These are phyloP conservation scores for Hypoxylon sp. DNA, from an alignment of 2,329 filamentous ascomycete genomes.

Conservation along the genomic window DNA sequence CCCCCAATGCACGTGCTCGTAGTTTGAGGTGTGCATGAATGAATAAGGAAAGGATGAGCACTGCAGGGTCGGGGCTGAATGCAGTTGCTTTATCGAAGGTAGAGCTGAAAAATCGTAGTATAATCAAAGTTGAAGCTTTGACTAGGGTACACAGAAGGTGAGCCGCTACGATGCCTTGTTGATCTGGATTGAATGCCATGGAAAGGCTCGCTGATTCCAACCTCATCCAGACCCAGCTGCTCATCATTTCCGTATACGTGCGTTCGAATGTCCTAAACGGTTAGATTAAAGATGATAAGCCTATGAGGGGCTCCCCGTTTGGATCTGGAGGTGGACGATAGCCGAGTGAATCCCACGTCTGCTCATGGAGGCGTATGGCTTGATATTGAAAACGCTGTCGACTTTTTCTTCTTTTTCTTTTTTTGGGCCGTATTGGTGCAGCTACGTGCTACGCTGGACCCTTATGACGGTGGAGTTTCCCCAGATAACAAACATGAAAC, in stretches of 20 bases:
- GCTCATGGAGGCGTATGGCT: not conserved
- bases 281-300: not conserved
- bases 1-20: not conserved
- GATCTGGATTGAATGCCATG: not conserved
- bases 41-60: not conserved
- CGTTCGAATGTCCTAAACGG: not conserved
- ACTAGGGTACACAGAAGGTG: too few species aligned
- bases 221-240: not conserved
- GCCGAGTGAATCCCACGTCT: not conserved
- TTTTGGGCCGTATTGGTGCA: not conserved
- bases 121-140: not conserved
- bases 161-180: too few species aligned
- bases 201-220: not conserved
- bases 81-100: not conserved
- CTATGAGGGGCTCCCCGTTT: not conserved
- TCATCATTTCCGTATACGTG: not conserved
- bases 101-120: not conserved
- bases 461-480: slow-evolving; percentile 5
- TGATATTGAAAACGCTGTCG: not conserved
- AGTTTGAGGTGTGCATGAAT: not conserved
- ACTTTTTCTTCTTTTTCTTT: too few species aligned
- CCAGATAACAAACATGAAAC: slow-evolving; percentile 4
- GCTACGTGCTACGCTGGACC: not conserved
- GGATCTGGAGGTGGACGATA: not conserved
- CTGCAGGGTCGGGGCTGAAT: slow-evolving; percentile 10